Evolutionary conservation across 768 basidiomycete genomes (phyloP).

Genomic region (Antrodiella citrinella): DNA sequence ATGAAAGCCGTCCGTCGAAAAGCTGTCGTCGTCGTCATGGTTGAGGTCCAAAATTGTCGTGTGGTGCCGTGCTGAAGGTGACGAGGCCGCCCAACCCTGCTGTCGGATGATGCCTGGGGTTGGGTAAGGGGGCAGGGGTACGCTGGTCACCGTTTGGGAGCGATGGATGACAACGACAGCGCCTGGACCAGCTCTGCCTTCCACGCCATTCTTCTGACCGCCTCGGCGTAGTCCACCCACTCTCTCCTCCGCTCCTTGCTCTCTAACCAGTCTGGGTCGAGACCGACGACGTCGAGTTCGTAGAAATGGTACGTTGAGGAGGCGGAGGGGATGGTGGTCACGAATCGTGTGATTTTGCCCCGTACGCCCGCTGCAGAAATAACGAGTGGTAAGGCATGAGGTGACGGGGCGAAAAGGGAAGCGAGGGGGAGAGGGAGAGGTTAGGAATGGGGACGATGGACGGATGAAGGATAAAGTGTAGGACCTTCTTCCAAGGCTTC

Average conservation of each 20-base stretch:
- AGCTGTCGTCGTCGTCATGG: too few species aligned
- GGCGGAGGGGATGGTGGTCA: slow-evolving; percentile 72
- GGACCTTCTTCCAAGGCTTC: slow-evolving; percentile 97
- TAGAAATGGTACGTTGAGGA: slow-evolving; percentile 86
- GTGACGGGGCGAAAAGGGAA: slow-evolving; percentile 21
- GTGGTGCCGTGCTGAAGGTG: not conserved
- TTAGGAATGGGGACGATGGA: slow-evolving; percentile 45
- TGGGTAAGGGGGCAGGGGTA: not conserved
- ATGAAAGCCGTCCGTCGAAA: too few species aligned
- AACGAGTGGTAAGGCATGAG: slow-evolving; percentile 17
- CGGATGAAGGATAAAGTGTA: slow-evolving; percentile 75
- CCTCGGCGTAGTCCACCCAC: slow-evolving; percentile 87
- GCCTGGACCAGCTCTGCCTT: slow-evolving; percentile 80
- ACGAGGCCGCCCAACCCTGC: not conserved
- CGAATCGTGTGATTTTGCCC: slow-evolving; percentile 78
- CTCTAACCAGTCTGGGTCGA: slow-evolving; percentile 80
- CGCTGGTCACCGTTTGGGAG: slow-evolving; percentile 38
- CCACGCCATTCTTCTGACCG: slow-evolving; percentile 67
- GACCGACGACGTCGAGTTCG: slow-evolving; percentile 72
- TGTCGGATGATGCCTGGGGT: not conserved
- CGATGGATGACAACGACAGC: slow-evolving; percentile 62
- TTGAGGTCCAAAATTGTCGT: not conserved
- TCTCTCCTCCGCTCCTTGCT: slow-evolving; percentile 71
- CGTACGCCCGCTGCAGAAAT: slow-evolving; percentile 71
- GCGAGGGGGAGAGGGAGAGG: slow-evolving; percentile 14